Conservation (phyloP, 2,329 filamentous ascomycete species). For the Ascosphaera aggregata region DNA sequence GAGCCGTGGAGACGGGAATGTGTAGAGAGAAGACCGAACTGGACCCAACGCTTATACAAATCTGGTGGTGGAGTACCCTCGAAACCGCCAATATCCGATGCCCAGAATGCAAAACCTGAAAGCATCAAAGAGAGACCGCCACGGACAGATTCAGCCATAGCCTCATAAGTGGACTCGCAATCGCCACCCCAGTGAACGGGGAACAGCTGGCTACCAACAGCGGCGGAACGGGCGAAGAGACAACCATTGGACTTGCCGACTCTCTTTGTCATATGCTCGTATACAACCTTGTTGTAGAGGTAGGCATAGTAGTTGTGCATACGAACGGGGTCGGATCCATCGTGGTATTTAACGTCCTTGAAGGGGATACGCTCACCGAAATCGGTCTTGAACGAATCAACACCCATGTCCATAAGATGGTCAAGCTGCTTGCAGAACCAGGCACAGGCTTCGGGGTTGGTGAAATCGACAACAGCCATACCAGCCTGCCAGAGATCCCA, state of each 20-base stretch:
- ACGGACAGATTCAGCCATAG: conserved; percentile 46
- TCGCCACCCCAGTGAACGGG: conserved; percentile 53
- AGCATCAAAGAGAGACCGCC: conserved; percentile 41
- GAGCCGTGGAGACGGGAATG: conserved; percentile 50
- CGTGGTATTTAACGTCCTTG: conserved; percentile 40
- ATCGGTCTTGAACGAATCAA: conserved; percentile 53
- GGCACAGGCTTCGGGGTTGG: conserved; percentile 40
- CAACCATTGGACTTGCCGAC: conserved; percentile 31
- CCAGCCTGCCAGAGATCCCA: conserved; percentile 60
- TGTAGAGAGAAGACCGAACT: conserved; percentile 47
- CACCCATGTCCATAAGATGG: conserved; percentile 41
- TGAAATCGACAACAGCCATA: conserved; percentile 53
- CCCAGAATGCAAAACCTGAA: conserved; percentile 44
- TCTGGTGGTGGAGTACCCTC: conserved; percentile 42
- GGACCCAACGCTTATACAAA: conserved; percentile 58
- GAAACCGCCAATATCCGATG: conserved; percentile 48
- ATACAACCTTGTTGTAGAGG: conserved; percentile 46
- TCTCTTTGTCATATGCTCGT: conserved; percentile 35
- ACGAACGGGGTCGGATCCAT: conserved; percentile 33
- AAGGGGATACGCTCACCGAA: conserved; percentile 51
- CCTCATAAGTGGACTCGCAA: conserved; percentile 49
- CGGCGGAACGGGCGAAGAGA: conserved; percentile 44
- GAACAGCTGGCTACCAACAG: conserved; percentile 44
- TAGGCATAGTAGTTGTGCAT: conserved; percentile 68
- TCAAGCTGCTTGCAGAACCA: conserved; percentile 43